These are phyloP conservation scores for Umbilicaria muhlenbergii DNA, from an alignment of 495 filamentous ascomycete species.

Conservation along the genomic window DNA sequence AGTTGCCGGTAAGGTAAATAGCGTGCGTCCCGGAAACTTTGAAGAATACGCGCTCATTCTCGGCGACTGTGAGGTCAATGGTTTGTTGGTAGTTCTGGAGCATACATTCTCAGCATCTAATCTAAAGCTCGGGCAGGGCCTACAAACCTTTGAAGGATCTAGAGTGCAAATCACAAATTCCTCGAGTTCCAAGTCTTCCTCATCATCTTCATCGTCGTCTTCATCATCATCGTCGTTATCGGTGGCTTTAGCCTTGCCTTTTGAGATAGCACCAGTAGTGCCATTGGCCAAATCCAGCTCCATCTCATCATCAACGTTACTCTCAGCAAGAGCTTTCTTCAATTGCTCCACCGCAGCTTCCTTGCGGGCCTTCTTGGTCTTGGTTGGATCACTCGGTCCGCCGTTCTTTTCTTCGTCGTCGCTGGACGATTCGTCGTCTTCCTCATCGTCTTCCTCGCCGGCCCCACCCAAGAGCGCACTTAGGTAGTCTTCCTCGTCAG, in stretches of 20 bases:
- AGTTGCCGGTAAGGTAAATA: slow-evolving; percentile 90
- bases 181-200: slow-evolving; percentile 51
- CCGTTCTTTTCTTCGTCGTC: slow-evolving; percentile 65
- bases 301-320: slow-evolving; percentile 34
- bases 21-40: slow-evolving; percentile 77
- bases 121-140: too few species aligned
- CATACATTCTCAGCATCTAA: slow-evolving; percentile 18
- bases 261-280: slow-evolving; percentile 45
- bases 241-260: slow-evolving; percentile 64
- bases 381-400: slow-evolving; percentile 77
- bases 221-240: slow-evolving; percentile 49
- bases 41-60: slow-evolving; percentile 83
- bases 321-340: slow-evolving; percentile 15
- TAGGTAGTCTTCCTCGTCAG: slow-evolving; percentile 44
- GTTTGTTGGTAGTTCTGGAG: slow-evolving; percentile 80
- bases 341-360: slow-evolving; percentile 39
- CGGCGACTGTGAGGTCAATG: slow-evolving; percentile 77
- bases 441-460: slow-evolving; percentile 45
- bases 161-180: slow-evolving; percentile 89
- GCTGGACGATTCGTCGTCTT: slow-evolving; percentile 45
- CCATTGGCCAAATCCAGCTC: slow-evolving; percentile 43
- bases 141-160: slow-evolving; percentile 55
- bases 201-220: slow-evolving; percentile 43
- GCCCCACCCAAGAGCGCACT: slow-evolving; percentile 33
- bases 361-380: slow-evolving; percentile 66